Evolutionary conservation across 2,329 filamentous ascomycete genomes (phyloP).

Genomic region (Calonectria crousiana): DNA sequence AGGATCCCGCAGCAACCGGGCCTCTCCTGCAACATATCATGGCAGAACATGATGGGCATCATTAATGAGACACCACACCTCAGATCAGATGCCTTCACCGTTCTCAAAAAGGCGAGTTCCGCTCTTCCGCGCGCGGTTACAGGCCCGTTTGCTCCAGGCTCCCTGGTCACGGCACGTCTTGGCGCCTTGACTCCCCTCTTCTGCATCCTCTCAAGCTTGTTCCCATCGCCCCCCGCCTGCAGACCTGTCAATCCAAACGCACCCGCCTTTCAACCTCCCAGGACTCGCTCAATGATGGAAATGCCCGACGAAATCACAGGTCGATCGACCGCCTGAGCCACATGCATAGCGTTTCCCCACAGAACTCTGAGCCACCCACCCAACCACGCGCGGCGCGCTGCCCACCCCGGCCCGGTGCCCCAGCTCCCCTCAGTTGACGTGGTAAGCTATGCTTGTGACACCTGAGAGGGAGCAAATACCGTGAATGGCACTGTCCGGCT

Average conservation of each 20-base stretch:
- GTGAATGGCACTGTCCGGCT: neutral
- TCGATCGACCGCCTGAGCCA: conserved; percentile 21
- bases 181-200: neutral
- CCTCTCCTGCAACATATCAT: neutral
- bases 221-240: conserved; percentile 2
- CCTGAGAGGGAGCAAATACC: neutral
- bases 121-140: neutral
- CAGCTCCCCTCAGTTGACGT: conserved; percentile 15
- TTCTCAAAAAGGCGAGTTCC: conserved; percentile 2
- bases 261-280: neutral
- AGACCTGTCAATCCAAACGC: neutral
- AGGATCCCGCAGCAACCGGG: conserved; percentile 3
- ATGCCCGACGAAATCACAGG: conserved; percentile 19
- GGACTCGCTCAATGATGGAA: conserved; percentile 7
- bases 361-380: neutral
- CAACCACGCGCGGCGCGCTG: conserved; percentile 19
- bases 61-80: conserved; percentile 4
- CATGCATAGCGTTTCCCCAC: conserved; percentile 11
- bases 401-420: conserved; percentile 19
- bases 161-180: neutral
- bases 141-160: neutral
- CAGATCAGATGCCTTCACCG: conserved; percentile 9
- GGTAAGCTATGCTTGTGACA: conserved; percentile 17
- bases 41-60: neutral
- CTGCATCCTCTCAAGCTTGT: conserved; percentile 11